Evolutionary conservation across 176 grass and related monocot species (phyloP).

Genomic region (Luzula sylvatica): DNA sequence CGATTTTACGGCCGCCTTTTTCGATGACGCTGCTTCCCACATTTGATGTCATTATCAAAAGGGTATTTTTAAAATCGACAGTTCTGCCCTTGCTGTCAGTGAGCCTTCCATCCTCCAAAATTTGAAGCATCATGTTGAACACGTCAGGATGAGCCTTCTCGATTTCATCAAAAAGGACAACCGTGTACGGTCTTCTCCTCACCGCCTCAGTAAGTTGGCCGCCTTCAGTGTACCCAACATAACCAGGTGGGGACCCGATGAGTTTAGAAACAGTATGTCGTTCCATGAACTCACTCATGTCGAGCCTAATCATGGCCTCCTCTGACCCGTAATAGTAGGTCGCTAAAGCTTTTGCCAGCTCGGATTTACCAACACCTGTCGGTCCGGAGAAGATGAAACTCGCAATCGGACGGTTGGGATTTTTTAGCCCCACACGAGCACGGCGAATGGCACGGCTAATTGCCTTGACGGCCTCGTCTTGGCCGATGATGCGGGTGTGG

Average conservation of each 20-base stretch:
- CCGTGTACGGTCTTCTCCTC: constrained; percentile 73
- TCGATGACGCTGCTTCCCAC: constrained; percentile 88
- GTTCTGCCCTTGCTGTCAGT: constrained; percentile 88
- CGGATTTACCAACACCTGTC: constrained; percentile 95
- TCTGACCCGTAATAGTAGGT: constrained; percentile 90
- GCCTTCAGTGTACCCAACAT: constrained; percentile 93
- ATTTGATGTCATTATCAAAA: constrained; percentile 89
- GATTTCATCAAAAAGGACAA: constrained; percentile 95
- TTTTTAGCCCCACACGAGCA: constrained; percentile 89
- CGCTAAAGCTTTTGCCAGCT: constrained; percentile 78
- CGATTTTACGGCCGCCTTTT: constrained; percentile 85
- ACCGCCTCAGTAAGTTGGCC: constrained; percentile 92
- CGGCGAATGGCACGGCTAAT: constrained; percentile 91
- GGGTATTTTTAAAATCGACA: constrained; percentile 91
- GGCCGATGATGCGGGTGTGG: constrained; percentile 78
- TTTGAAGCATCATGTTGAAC: constrained; percentile 99
- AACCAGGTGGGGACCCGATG: constrained; percentile 92
- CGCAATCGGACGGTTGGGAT: constrained; percentile 84
- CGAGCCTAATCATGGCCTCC: constrained; percentile 90
- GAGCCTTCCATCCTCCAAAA: constrained; percentile 89
- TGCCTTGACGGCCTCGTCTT: constrained; percentile 95
- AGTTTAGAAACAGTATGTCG: constrained; percentile 91
- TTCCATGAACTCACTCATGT: constrained; percentile 99
- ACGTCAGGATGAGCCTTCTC: constrained; percentile 98
- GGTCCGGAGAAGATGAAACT: constrained; percentile 99